A percentile compares a stretch with the other conserved stretches of the same genome.
Conservation (phyloP, 805 yeast genomes). For the Starmerella apicola region DNA sequence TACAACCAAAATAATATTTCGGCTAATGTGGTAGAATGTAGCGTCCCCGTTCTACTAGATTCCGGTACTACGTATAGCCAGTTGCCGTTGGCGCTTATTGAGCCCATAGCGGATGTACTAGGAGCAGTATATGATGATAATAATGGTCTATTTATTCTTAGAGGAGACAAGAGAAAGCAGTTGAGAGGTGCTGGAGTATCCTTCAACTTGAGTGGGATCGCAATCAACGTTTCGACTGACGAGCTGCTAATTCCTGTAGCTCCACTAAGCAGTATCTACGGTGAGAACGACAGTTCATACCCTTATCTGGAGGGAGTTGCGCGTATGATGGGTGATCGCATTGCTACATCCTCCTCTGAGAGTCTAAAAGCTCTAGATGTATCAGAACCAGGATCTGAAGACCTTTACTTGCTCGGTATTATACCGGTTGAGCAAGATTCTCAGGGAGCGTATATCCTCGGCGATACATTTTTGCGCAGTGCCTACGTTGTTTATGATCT, state of each 20-base stretch:
- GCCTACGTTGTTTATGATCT: slow-evolving; percentile 51
- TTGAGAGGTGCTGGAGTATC: slow-evolving; percentile 6
- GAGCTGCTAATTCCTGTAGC: slow-evolving; percentile 16
- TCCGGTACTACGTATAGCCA: slow-evolving; percentile 42
- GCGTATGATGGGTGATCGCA: not conserved
- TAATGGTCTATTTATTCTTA: slow-evolving; percentile 8
- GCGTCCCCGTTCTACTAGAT: slow-evolving; percentile 30
- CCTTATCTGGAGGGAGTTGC: not conserved
- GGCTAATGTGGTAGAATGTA: slow-evolving; percentile 6
- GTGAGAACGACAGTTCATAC: not conserved
- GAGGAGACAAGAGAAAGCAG: not conserved
- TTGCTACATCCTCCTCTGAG: not conserved
- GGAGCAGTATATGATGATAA: slow-evolving; percentile 8
- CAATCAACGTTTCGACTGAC: slow-evolving; percentile 9
- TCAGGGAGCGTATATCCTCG: slow-evolving; percentile 32
- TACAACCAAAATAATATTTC: not conserved
- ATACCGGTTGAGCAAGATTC: slow-evolving; percentile 1
- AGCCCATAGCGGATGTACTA: slow-evolving; percentile 9
- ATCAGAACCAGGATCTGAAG: no score
- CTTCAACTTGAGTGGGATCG: slow-evolving; percentile 18
- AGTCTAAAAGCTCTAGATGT: not conserved
- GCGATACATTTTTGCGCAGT: slow-evolving; percentile 43
- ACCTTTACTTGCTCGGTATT: slow-evolving; percentile 2
- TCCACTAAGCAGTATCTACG: not conserved
- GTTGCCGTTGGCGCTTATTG: slow-evolving; percentile 28